A percentile compares a stretch with the other conserved stretches of the same genome.
Evolutionary conservation across 805 yeast genomes (phyloP).

Genomic region (Cyberlindnera xishuangbannaensis): DNA sequence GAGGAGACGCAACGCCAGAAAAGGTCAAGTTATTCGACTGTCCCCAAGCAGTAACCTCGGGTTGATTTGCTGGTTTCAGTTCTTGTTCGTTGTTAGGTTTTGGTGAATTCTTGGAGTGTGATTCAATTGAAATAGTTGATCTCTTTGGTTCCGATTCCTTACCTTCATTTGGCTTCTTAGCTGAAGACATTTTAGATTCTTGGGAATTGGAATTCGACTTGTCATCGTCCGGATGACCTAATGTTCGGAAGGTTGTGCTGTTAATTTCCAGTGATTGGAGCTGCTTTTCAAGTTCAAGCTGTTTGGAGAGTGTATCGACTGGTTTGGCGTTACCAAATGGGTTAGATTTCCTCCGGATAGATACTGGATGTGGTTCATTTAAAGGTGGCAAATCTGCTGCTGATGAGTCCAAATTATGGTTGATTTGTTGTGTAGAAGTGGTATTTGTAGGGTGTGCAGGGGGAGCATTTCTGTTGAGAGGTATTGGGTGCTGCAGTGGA

Average conservation of each 20-base stretch:
- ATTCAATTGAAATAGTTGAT: no score
- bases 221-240: slow-evolving; percentile 13
- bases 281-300: slow-evolving; percentile 53
- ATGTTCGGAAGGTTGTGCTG: slow-evolving; percentile 32
- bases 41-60: slow-evolving; percentile 14
- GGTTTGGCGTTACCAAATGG: slow-evolving; percentile 88
- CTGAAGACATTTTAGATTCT: neutral
- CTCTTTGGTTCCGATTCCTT: no score
- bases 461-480: no score
- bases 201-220: neutral
- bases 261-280: slow-evolving; percentile 38
- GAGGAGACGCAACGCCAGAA: slow-evolving; percentile 12
- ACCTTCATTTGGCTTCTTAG: neutral
- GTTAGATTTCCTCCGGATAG: slow-evolving; percentile 39
- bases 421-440: no score
- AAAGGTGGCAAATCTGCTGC: slow-evolving; percentile 11
- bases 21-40: slow-evolving; percentile 1
- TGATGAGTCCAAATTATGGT: neutral
- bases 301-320: slow-evolving; percentile 66
- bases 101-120: no score
- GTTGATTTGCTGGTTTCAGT: slow-evolving; percentile 13
- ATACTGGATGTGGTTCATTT: slow-evolving; percentile 18
- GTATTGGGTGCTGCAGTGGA: slow-evolving; percentile 7
- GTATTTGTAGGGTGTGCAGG: no score
- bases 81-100: slow-evolving; percentile 1